phyloP scores from a whole-genome alignment of 352 stramenopile species.

The Pythium plurisporium region DNA sequence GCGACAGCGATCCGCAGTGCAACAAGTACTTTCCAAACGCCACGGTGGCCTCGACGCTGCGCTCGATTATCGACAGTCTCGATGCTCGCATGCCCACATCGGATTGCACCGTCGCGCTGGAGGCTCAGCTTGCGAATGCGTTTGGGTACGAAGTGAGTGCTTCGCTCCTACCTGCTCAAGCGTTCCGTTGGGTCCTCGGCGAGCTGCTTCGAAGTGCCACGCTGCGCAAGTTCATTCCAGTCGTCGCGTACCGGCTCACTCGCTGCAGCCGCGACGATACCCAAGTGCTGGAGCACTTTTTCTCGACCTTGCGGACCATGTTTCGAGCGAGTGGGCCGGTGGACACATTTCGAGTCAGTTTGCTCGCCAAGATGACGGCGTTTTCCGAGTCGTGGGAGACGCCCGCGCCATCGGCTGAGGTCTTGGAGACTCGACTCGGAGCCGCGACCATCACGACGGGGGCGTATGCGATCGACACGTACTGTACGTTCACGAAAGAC shows the following conservation, averaged over 20 bases:
- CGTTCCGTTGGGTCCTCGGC: slow-evolving; percentile 16
- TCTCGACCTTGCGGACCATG: slow-evolving; percentile 4
- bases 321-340: neutral
- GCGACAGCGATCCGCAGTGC: slow-evolving; percentile 5
- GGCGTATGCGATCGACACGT: slow-evolving; percentile 5
- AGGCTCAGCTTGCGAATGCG: neutral
- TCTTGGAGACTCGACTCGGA: slow-evolving; percentile 1
- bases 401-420: slow-evolving; percentile 7
- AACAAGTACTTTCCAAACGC: slow-evolving; percentile 9
- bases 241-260: slow-evolving; percentile 22
- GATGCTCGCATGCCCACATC: neutral
- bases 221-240: slow-evolving; percentile 25
- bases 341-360: slow-evolving; percentile 2
- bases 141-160: slow-evolving; percentile 5
- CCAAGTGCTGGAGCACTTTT: slow-evolving; percentile 15
- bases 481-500: slow-evolving; percentile 22
- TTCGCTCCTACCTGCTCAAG: too few species aligned
- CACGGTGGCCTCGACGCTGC: neutral
- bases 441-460: slow-evolving; percentile 14
- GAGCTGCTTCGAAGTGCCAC: slow-evolving; percentile 3
- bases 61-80: neutral
- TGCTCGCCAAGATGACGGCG: slow-evolving; percentile 23
- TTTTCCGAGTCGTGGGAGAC: slow-evolving; percentile 26
- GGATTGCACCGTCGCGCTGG: neutral
- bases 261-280: slow-evolving; percentile 23